A percentile compares a stretch with the other conserved stretches of the same genome.
Conservation (phyloP, 176 grass and related monocot species). For the Ensete ventricosum region DNA sequence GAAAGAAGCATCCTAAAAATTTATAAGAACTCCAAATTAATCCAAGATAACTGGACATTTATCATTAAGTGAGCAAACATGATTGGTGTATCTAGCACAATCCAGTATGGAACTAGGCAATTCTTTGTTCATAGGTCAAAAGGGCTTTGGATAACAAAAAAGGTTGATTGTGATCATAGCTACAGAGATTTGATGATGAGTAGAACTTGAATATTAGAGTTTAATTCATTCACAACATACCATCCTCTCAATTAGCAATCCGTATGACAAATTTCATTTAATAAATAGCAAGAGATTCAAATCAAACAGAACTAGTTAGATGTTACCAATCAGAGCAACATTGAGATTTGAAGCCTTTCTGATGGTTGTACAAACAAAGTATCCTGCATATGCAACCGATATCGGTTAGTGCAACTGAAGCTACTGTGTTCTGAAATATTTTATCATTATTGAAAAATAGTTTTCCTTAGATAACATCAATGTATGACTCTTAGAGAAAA, state of each 20-base stretch:
- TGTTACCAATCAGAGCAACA: conserved; percentile 66
- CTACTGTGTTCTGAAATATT: not conserved
- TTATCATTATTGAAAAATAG: not conserved
- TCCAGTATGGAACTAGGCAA: not conserved
- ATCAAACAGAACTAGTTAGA: not conserved
- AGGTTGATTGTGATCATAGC: not conserved
- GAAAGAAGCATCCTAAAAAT: not conserved
- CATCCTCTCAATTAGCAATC: not conserved
- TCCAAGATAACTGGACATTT: not conserved
- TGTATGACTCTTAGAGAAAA: too few species aligned
- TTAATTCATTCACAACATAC: not conserved
- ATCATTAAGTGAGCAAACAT: too few species aligned
- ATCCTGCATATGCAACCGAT: conserved; percentile 35
- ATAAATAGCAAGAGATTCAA: not conserved
- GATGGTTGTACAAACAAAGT: conserved; percentile 77
- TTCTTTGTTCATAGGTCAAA: not conserved
- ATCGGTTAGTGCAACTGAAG: not conserved
- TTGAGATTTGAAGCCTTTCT: conserved; percentile 34
- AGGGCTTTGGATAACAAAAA: not conserved
- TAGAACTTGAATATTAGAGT: not conserved
- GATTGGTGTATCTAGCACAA: not conserved
- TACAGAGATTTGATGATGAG: not conserved
- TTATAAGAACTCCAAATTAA: not conserved
- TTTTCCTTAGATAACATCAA: too few species aligned
- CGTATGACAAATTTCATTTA: not conserved